A percentile compares a stretch with the other conserved stretches of the same genome.
These are phyloP conservation scores for Claviceps sp. DNA, from an alignment of 2,329 filamentous ascomycete genomes.

Conservation along the genomic window DNA sequence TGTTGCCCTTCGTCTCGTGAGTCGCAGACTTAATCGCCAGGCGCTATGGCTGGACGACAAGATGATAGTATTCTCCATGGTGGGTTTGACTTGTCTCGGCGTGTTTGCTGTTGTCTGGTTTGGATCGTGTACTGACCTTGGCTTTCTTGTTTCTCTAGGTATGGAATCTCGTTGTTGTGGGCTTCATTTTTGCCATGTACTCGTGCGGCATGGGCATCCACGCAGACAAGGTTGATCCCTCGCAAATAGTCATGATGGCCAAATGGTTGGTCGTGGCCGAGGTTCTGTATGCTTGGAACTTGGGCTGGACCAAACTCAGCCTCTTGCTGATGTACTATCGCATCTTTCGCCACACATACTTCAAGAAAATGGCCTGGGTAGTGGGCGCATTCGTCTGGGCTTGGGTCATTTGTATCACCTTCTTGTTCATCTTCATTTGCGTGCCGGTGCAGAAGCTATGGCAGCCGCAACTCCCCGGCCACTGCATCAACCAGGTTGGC, in stretches of 20 bases:
- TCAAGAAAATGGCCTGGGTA: constrained; percentile 27
- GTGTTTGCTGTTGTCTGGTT: background rate
- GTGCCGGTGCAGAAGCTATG: constrained; percentile 35
- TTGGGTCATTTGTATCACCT: constrained; percentile 34
- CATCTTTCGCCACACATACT: constrained; percentile 32
- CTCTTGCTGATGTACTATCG: constrained; percentile 39
- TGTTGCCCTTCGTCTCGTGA: constrained; percentile 26
- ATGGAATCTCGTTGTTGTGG: constrained; percentile 29
- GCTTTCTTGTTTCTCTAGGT: constrained; percentile 10
- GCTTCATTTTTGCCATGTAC: constrained; percentile 36
- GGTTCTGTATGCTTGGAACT: constrained; percentile 32
- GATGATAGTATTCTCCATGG: constrained; percentile 34
- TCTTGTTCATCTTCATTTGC: constrained; percentile 39
- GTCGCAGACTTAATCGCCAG: constrained; percentile 26
- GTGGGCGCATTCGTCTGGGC: constrained; percentile 29
- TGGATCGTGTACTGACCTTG: background rate
- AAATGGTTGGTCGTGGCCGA: constrained; percentile 35
- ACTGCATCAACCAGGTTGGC: constrained; percentile 34
- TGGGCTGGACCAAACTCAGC: constrained; percentile 36
- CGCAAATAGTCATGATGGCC: constrained; percentile 28
- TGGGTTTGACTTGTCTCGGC: constrained; percentile 11
- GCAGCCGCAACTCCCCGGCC: constrained; percentile 29
- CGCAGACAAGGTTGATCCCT: constrained; percentile 22
- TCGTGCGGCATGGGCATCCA: constrained; percentile 32
- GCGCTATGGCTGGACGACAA: constrained; percentile 35